Evolutionary conservation across 495 filamentous ascomycete genomes (phyloP), one percentile per base, ranked within the genome.

Genomic region (Podospora anserina): DNA sequence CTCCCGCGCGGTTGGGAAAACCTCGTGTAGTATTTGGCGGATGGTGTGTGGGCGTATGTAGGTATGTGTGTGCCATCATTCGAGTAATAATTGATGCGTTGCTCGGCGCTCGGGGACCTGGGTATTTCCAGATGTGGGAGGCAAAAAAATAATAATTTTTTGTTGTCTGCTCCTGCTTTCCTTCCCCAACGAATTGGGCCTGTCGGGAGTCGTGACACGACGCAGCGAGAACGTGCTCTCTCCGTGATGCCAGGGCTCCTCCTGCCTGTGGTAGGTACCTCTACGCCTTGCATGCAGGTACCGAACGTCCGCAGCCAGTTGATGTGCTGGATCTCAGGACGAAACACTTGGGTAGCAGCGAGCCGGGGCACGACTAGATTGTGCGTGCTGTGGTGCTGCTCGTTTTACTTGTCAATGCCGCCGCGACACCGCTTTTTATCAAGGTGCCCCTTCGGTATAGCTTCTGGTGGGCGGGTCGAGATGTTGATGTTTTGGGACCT

Each of bases 271-370:
- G 4, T 49, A 49, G 39, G 55, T 23, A 23, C 1, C 23, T 23
- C 55, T 58, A n/a, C 55, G 55, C 18, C 55, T 19, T 58, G 55
- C 55, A 58, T 58, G 55, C 55, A 58, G 55, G 55, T 58, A 58
- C 55, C 55, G 55, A 58, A 20, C n/a, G 55, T 5, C 55, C 55
- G 19, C 55, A 58, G 55, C 55, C 5, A 20, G n/a, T 58, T 58
- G n/a, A 49, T 49, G 39, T 49, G 39, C 39, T 13, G 39, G 39
- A 49, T 49, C 39, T 49, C 39, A 49, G 39, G 9, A 49, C 39
- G 39, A 49, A 49, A 49, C 55, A 58, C 55, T 58, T 58, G 55
- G 55, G 55, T 58, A 20, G 55, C 55, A 58, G 55, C 55, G 55
- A 20, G 55, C 55, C 55, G 23, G 55, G 55, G 55, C 13, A 20